Conservation (phyloP, 2,329 filamentous ascomycete genomes). For the Pseudocercospora ulei region DNA sequence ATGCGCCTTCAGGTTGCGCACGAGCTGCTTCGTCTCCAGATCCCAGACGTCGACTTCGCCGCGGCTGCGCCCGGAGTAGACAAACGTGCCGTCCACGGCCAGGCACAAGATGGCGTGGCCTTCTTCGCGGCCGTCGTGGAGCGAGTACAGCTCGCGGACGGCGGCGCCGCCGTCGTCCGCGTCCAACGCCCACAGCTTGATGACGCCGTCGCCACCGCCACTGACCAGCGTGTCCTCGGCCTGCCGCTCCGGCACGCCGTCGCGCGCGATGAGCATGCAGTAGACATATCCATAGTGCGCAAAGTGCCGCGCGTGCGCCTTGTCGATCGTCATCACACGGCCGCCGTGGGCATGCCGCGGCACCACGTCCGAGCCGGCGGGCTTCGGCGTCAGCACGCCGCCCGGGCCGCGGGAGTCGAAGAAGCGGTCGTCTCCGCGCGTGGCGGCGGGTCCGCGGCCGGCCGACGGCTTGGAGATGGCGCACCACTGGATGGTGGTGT, state of each 20-base stretch:
- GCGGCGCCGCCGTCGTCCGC: slow-evolving; percentile 48
- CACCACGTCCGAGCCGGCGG: slow-evolving; percentile 48
- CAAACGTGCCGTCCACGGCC: slow-evolving; percentile 76
- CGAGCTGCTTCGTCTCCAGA: slow-evolving; percentile 80
- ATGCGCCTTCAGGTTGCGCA: slow-evolving; percentile 75
- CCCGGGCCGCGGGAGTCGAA: slow-evolving; percentile 85
- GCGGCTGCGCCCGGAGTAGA: slow-evolving; percentile 80
- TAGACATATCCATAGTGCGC: slow-evolving; percentile 94
- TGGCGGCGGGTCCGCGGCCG: slow-evolving; percentile 44
- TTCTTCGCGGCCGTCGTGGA: slow-evolving; percentile 51
- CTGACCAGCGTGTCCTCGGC: slow-evolving; percentile 75
- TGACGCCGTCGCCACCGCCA: slow-evolving; percentile 83
- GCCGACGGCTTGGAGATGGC: slow-evolving; percentile 34
- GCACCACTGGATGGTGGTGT: slow-evolving; percentile 91
- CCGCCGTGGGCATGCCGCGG: slow-evolving; percentile 48
- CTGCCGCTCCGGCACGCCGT: slow-evolving; percentile 58
- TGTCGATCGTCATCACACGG: slow-evolving; percentile 68
- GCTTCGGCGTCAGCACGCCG: slow-evolving; percentile 65
- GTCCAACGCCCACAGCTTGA: slow-evolving; percentile 84
- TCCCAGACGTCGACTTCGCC: slow-evolving; percentile 95
- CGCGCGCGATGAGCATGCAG: slow-evolving; percentile 79
- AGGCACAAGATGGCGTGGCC: slow-evolving; percentile 64
- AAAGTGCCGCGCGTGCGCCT: slow-evolving; percentile 71
- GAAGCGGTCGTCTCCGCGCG: slow-evolving; percentile 65
- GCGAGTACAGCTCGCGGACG: slow-evolving; percentile 60